These are phyloP conservation scores for Eucalyptus albens DNA, from an alignment of 345 rosid species.

Conservation along the genomic window DNA sequence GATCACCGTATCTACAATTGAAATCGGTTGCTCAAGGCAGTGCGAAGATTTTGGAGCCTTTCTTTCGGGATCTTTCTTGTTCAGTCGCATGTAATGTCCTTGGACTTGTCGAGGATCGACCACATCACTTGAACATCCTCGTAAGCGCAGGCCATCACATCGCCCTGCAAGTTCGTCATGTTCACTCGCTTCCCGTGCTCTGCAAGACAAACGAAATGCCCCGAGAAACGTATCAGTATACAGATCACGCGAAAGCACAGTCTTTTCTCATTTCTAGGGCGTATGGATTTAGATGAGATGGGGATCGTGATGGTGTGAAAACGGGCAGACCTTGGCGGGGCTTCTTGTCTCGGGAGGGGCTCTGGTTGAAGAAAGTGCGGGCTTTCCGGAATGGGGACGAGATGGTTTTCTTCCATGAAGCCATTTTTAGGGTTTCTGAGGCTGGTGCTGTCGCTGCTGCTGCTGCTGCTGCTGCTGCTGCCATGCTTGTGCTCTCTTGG, in stretches of 20 bases:
- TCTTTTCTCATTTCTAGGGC: neutral
- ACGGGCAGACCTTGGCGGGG: neutral
- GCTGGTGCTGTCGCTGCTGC: neutral
- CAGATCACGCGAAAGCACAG: neutral
- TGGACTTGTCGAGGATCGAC: slow-evolving; percentile 94
- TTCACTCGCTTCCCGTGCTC: slow-evolving; percentile 31
- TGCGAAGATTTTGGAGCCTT: neutral
- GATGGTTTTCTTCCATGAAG: slow-evolving; percentile 80
- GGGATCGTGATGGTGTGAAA: neutral
- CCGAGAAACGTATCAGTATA: neutral
- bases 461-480: neutral
- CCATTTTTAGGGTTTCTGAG: slow-evolving; percentile 14
- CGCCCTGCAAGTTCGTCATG: slow-evolving; percentile 70
- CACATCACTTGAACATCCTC: slow-evolving; percentile 95
- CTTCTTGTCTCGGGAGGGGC: slow-evolving; percentile 22
- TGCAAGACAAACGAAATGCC: neutral
- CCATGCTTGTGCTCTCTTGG: neutral
- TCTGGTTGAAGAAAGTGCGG: slow-evolving; percentile 69
- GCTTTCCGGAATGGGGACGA: slow-evolving; percentile 72
- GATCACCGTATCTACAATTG: neutral
- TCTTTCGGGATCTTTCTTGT: neutral
- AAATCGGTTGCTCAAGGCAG: neutral
- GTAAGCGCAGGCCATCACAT: slow-evolving; percentile 89
- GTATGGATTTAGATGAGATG: neutral
- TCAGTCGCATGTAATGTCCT: slow-evolving; percentile 24